Evolutionary conservation across 345 rosid species (phyloP), one percentile per base, ranked within the genome.

Genomic region (Dipteronia sinensis): DNA sequence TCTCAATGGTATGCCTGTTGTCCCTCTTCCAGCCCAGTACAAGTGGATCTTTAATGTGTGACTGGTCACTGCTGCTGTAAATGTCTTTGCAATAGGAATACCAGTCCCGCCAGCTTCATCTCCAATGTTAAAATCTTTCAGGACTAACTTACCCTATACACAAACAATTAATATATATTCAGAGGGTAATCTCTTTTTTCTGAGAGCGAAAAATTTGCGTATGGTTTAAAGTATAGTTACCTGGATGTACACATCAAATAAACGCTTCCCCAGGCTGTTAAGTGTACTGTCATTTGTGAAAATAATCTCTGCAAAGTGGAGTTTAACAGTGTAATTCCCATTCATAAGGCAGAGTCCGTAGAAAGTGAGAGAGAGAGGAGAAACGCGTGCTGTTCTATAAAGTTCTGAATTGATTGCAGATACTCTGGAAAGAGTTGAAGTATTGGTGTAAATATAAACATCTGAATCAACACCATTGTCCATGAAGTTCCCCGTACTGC

Each of bases 401-500:
- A 95, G 85, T 56, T 62, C 82, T 3, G 75, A 78, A 78, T 27
- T 76, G 25, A 22, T 51, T 13, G 86, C 79, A 2, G 92, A 87
- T 66, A 76, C 76, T 55, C 86, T 85, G 44, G 88, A 81, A 80
- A 93, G 77, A 76, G 81, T 74, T 6, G 97, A 88, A 74, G 87
- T 85, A 77, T 92, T 95, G 16, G 71, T 83, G 71, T 78, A 69
- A 0, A 71, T 82, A 76, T 93, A 93, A 2, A 80, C 76, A 78
- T 93, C 97, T 62, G 88, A 81, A 70, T 88, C 93, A 61, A 82
- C 82, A 79, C 88, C 79, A 69, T 92, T 83, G 78, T 93, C 97
- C 98, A 90, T 83, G 89, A 91, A 95, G 88, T 90, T 88, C 67
- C 98, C 98, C 0, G 93, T 95, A 87, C 94, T 95, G 86, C 98